phyloP scores from a whole-genome alignment of 2,329 filamentous ascomycete genomes.

The Monilinia fructicola region DNA sequence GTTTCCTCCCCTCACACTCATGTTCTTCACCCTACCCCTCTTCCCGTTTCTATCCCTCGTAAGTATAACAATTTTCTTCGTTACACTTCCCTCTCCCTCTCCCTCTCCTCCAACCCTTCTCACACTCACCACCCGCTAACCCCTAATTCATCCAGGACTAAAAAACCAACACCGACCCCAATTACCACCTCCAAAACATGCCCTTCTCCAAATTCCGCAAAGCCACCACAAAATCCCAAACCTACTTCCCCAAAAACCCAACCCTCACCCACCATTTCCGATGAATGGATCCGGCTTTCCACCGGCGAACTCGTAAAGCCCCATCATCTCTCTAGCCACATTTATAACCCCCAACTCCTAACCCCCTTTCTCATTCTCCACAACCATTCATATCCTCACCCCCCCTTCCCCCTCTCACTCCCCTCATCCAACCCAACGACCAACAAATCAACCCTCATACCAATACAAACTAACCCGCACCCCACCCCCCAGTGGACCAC shows the following conservation, averaged over 20 bases:
- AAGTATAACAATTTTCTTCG: conserved; percentile 35
- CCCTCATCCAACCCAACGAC: neutral
- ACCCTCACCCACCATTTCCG: conserved; percentile 46
- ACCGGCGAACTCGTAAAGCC: conserved; percentile 48
- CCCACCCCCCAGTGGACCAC: conserved; percentile 54
- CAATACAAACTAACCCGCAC: neutral
- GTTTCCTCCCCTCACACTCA: conserved; percentile 56
- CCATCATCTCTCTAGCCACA: neutral
- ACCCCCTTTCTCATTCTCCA: no score
- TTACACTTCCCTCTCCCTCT: conserved; percentile 43
- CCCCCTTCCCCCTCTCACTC: neutral
- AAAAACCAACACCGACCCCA: conserved; percentile 45
- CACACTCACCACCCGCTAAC: conserved; percentile 42
- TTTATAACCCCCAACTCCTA: neutral
- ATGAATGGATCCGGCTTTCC: conserved; percentile 66
- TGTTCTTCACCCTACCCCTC: conserved; percentile 44
- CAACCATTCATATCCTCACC: neutral
- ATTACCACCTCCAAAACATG: conserved; percentile 43
- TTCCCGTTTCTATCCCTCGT: conserved; percentile 44
- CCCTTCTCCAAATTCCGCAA: conserved; percentile 39
- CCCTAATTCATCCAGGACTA: conserved; percentile 45
- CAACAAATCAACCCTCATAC: no score
- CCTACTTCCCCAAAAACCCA: conserved; percentile 53
- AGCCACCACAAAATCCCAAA: conserved; percentile 48
- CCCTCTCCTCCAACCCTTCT: conserved; percentile 53